Conservation (phyloP, 257 asterid genomes). For the Avicennia marina region DNA sequence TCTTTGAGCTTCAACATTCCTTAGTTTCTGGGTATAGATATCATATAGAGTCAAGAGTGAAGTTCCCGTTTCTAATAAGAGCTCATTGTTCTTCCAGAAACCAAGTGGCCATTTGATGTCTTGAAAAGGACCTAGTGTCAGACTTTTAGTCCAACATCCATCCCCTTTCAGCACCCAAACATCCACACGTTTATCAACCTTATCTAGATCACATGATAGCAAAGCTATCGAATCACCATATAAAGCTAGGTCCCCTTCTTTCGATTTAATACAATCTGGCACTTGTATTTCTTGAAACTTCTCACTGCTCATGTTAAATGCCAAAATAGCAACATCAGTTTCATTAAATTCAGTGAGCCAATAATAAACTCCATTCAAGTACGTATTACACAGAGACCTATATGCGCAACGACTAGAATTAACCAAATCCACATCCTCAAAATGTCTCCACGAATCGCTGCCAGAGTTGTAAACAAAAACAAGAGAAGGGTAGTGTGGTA, state of each 20-base stretch:
- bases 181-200: slow-evolving; percentile 17
- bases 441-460: slow-evolving; percentile 37
- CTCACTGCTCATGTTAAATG: slow-evolving; percentile 35
- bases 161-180: slow-evolving; percentile 38
- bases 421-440: slow-evolving; percentile 26
- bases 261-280: slow-evolving; percentile 20
- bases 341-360: slow-evolving; percentile 30
- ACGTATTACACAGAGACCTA: slow-evolving; percentile 34
- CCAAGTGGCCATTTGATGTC: slow-evolving; percentile 40
- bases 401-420: slow-evolving; percentile 16
- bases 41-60: slow-evolving; percentile 18
- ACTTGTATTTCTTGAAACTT: slow-evolving; percentile 25
- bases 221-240: slow-evolving; percentile 33
- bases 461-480: slow-evolving; percentile 33
- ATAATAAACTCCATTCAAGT: slow-evolving; percentile 40
- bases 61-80: slow-evolving; percentile 28
- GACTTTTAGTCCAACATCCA: slow-evolving; percentile 31
- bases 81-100: slow-evolving; percentile 33
- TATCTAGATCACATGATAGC: slow-evolving; percentile 25
- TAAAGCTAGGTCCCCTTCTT: slow-evolving; percentile 31
- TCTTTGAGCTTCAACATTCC: slow-evolving; percentile 18
- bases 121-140: slow-evolving; percentile 28
- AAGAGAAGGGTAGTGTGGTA: slow-evolving; percentile 11
- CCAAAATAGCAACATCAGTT: slow-evolving; percentile 23
- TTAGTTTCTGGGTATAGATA: slow-evolving; percentile 19